These are phyloP conservation scores for Camellia oleifera DNA, from an alignment of 179 eudicot species.

Conservation along the genomic window DNA sequence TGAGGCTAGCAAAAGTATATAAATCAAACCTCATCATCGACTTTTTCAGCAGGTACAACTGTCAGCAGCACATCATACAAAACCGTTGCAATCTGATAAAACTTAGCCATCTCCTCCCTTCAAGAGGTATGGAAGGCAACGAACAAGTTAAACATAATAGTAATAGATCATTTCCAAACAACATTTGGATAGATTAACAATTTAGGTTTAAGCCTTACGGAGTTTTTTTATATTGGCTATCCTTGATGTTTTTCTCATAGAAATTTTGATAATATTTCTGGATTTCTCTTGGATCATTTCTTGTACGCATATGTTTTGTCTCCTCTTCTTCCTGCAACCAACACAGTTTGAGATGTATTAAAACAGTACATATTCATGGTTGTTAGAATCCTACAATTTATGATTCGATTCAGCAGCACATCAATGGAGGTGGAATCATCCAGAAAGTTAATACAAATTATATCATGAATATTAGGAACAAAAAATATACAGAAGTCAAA, in stretches of 20 bases:
- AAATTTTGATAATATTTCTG: constrained; percentile 67
- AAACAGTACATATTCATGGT: neutral
- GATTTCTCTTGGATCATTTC: constrained; percentile 74
- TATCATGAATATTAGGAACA: too few species aligned
- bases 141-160: constrained; percentile 9
- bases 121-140: constrained; percentile 20
- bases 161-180: neutral
- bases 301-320: constrained; percentile 54
- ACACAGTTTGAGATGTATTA: constrained; percentile 3
- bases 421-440: neutral
- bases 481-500: too few species aligned
- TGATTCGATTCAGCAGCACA: neutral
- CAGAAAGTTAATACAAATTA: neutral
- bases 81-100: constrained; percentile 91
- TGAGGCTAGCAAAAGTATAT: constrained; percentile 1
- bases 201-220: constrained; percentile 54
- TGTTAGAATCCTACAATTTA: too few species aligned
- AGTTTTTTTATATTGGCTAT: constrained; percentile 75
- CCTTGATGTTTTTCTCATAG: constrained; percentile 67
- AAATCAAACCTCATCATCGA: constrained; percentile 67
- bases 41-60: constrained; percentile 61
- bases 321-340: constrained; percentile 72
- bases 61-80: constrained; percentile 82
- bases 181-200: constrained; percentile 7
- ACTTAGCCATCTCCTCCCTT: constrained; percentile 98